Conservation (phyloP, 495 filamentous ascomycete species). For the Tuber umbilicatum region DNA sequence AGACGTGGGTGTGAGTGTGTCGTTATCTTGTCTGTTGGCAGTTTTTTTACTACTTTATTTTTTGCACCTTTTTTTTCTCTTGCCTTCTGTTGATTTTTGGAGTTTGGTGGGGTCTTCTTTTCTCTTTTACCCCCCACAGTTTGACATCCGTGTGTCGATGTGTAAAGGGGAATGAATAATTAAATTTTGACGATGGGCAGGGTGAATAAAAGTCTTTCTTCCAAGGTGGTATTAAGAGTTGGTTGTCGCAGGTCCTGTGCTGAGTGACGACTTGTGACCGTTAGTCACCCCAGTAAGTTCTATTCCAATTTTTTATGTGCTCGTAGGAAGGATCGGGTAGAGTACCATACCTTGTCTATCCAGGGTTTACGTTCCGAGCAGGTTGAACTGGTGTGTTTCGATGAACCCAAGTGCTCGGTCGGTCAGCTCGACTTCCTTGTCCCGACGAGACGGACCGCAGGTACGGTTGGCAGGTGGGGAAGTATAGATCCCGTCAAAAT, state of each 20-base stretch:
- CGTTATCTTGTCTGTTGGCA: slow-evolving; percentile 20
- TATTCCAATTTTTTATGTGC: neutral
- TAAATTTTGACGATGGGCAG: neutral
- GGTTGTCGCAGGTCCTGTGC: neutral
- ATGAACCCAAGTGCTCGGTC: too few relatives aligned
- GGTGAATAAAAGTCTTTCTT: neutral
- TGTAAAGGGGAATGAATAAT: neutral
- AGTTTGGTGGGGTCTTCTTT: neutral
- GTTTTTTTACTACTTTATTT: slow-evolving; percentile 12
- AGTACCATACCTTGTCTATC: too few relatives aligned
- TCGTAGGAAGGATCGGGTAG: too few relatives aligned
- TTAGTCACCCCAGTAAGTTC: neutral
- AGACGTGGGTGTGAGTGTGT: neutral
- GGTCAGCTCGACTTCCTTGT: too few relatives aligned
- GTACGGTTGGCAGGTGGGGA: too few relatives aligned
- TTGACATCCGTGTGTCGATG: slow-evolving; percentile 9
- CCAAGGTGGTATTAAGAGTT: neutral
- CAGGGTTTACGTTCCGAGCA: too few relatives aligned
- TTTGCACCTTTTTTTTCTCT: slow-evolving; percentile 13
- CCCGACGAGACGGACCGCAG: too few relatives aligned
- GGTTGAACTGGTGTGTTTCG: too few relatives aligned
- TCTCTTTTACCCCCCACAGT: neutral
- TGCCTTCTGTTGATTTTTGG: slow-evolving; percentile 1
- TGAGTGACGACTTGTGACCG: neutral
- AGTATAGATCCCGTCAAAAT: too few relatives aligned